Conservation (phyloP, 1,284 basidiomycete genomes). For the Fistulina hepatica region DNA sequence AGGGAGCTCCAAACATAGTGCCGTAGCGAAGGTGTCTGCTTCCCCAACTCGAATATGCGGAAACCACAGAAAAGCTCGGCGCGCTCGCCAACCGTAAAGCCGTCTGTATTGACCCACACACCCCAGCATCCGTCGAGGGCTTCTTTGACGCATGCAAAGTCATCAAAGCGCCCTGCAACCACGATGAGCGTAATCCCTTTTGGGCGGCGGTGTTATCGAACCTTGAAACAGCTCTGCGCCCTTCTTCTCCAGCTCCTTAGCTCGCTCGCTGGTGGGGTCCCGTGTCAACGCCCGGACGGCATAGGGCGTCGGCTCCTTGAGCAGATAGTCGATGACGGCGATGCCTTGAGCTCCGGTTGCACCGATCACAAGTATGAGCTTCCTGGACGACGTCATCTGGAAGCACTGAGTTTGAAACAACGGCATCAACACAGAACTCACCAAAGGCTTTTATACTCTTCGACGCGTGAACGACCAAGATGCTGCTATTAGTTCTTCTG, state of each 20-base stretch:
- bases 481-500: too few species aligned
- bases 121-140: conserved; percentile 36
- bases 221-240: conserved; percentile 30
- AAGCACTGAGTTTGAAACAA: too few species aligned
- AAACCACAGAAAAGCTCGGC: conserved; percentile 31
- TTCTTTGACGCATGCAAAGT: conserved; percentile 21
- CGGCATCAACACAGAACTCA: too few species aligned
- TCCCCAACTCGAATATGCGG: conserved; percentile 37
- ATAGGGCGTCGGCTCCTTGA: conserved; percentile 27
- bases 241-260: conserved; percentile 19
- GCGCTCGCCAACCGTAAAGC: conserved; percentile 35
- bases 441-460: too few species aligned
- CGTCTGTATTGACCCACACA: conserved; percentile 36
- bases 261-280: conserved; percentile 21
- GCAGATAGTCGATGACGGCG: conserved; percentile 32
- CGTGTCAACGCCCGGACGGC: conserved; percentile 29
- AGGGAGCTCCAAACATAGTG: conserved; percentile 40
- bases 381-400: conserved; percentile 10
- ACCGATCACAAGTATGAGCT: conserved; percentile 38
- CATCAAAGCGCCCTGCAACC: conserved; percentile 23
- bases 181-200: too few species aligned
- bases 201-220: too few species aligned
- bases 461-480: too few species aligned
- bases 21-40: conserved; percentile 26
- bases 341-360: conserved; percentile 42